These are phyloP conservation scores for Picochlorum sp. DNA, from an alignment of 139 green algal genomes.

Conservation along the genomic window DNA sequence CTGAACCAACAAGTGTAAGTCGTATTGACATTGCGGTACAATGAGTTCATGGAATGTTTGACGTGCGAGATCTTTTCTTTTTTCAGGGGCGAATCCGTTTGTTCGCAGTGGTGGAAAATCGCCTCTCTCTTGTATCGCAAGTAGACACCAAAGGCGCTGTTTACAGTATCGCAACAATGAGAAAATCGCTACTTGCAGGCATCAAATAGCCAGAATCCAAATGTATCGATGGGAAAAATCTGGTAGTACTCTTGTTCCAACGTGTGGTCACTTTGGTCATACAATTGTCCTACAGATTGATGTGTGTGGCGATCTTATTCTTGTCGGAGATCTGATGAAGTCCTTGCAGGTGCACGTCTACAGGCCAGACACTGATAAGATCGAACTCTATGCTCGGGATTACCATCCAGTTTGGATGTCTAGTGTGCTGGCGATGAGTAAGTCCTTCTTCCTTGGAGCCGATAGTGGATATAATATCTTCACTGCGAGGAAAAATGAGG, in stretches of 20 bases:
- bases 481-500: conserved; percentile 61
- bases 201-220: conserved; percentile 92
- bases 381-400: conserved; percentile 63
- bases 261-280: conserved; percentile 66
- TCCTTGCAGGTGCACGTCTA: conserved; percentile 80
- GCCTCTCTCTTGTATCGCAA: conserved; percentile 58
- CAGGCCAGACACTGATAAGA: conserved; percentile 50
- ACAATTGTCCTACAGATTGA: conserved; percentile 78
- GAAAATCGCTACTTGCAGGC: conserved; percentile 71
- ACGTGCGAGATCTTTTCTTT: background rate
- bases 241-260: conserved; percentile 56
- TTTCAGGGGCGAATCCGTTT: conserved; percentile 66
- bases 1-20: conserved; percentile 64
- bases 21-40: no score
- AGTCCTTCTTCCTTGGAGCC: conserved; percentile 74
- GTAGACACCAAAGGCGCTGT: conserved; percentile 78
- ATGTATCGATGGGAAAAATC: conserved; percentile 50
- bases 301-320: conserved; percentile 74
- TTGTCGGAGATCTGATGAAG: conserved; percentile 90
- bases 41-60: background rate
- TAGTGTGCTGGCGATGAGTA: conserved; percentile 74
- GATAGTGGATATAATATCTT: conserved; percentile 88
- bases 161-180: conserved; percentile 71
- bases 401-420: conserved; percentile 86
- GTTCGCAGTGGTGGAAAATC: conserved; percentile 37